Evolutionary conservation across 768 basidiomycete species (phyloP).

Genomic region (Lentinula sp.): DNA sequence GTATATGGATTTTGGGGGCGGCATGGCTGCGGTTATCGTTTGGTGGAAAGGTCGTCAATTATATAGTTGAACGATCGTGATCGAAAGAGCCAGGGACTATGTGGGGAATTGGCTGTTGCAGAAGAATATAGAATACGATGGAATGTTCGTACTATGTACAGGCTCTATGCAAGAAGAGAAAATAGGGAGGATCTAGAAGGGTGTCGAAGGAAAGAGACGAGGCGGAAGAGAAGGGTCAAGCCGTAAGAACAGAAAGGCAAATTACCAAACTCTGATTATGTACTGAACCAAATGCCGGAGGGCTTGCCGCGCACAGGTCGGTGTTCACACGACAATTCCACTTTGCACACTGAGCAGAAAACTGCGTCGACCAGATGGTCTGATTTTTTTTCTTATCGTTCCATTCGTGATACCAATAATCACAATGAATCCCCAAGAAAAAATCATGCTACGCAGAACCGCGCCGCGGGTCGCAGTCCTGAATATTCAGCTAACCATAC

Average conservation of each 20-base stretch:
- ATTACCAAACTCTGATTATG: conserved; percentile 23
- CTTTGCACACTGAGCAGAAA: not conserved
- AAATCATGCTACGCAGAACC: not conserved
- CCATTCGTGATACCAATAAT: not conserved
- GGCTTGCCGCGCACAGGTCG: not conserved
- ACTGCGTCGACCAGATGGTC: not conserved
- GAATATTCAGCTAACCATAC: not conserved
- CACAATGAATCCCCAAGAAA: not conserved
- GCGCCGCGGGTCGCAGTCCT: not conserved
- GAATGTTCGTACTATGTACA: not conserved
- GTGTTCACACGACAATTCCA: not conserved
- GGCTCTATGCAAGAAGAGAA: not conserved
- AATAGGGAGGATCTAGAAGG: not conserved
- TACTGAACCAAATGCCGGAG: not conserved
- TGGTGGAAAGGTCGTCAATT: not conserved
- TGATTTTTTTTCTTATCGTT: not conserved
- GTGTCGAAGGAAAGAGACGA: conserved; percentile 5
- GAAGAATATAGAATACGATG: not conserved
- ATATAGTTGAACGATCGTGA: not conserved
- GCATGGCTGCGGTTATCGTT: not conserved
- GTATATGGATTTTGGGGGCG: not conserved
- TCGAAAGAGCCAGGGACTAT: not conserved
- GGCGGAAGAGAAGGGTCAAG: not conserved
- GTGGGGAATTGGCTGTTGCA: not conserved
- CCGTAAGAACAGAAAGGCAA: conserved; percentile 11